Evolutionary conservation across 345 rosid genomes (phyloP).

Genomic region (Kandelia obovata): DNA sequence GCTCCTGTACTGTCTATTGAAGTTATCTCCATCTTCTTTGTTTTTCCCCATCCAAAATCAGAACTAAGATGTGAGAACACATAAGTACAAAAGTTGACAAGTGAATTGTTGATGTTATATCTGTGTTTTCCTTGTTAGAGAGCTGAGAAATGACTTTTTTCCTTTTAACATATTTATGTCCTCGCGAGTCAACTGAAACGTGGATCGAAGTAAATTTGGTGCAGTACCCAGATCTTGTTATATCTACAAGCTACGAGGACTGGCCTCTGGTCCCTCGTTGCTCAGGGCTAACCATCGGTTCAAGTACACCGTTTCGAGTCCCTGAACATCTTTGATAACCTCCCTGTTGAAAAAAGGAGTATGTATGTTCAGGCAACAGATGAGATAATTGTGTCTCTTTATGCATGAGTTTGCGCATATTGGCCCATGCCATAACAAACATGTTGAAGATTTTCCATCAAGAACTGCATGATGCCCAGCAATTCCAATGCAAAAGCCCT

Average conservation of each 20-base stretch:
- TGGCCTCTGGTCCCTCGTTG: not conserved
- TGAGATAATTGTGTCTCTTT: not conserved
- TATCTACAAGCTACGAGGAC: slow-evolving; percentile 12
- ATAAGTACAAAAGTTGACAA: slow-evolving; percentile 3
- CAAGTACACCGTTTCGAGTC: not conserved
- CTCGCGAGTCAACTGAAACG: not conserved
- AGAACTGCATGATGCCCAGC: not conserved
- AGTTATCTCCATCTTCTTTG: not conserved
- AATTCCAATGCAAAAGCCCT: slow-evolving; percentile 4
- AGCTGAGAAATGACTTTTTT: not conserved
- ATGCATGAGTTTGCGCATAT: not conserved
- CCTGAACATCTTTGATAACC: not conserved
- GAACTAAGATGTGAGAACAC: not conserved
- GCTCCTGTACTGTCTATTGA: not conserved
- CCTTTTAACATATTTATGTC: not conserved
- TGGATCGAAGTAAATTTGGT: slow-evolving; percentile 2
- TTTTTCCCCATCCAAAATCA: not conserved
- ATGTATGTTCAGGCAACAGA: slow-evolving; percentile 8
- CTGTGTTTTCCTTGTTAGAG: not conserved
- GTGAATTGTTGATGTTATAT: not conserved
- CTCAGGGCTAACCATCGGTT: not conserved
- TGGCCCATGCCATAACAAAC: slow-evolving; percentile 15
- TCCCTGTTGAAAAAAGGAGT: slow-evolving; percentile 15
- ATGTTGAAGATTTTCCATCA: not conserved
- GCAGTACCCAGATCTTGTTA: not conserved